Evolutionary conservation across 768 basidiomycete species (phyloP), one percentile per base, ranked within the genome.

Genomic region (Termitomyces sp.): DNA sequence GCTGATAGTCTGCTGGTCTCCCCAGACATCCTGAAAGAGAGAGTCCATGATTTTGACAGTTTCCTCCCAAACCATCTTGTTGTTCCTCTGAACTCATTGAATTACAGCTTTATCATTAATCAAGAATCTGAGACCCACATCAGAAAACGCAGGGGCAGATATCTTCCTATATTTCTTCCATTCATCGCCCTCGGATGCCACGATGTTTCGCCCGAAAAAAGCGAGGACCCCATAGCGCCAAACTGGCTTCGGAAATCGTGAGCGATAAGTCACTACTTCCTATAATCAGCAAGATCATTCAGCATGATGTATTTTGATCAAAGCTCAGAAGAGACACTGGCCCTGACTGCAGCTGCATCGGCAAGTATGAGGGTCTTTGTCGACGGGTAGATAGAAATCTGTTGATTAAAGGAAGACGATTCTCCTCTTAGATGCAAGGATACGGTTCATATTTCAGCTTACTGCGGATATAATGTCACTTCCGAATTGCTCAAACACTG

Each of bases 91-190:
- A 12, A 44, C n/a, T 14, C 16, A 22, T 26, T 4, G 24, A 6
- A 22, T 22, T 48, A 46, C 20, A 32, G 26, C 24, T 49, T 14
- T n/a, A 54, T 1, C 36, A 14, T 32, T 10, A 13, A 4, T 28
- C 22, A 13, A 45, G 8, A 30, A 9, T 16, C 38, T 35, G 20
- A 2, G 8, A 59, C 70, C 45, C 55, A 84, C 84, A 66, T 86
- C 84, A 6, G 82, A 82, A 66, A 87, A 88, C 0, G 84, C 80
- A n/a, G 85, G 84, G 1, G 82, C 83, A 18, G 79, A 72, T 43
- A 88, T 78, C 65, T 82, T 84, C 47, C 85, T 70, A 60, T 84
- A 85, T 32, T 78, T 78, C 67, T 85, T 85, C 86, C 86, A 88
- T 58, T 82, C 75, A 4, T 82, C 79, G 22, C 80, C 82, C 62